Evolutionary conservation across 805 yeast genomes (phyloP), one percentile per base, ranked within the genome.

Genomic region (Allodekkera sacchari): DNA sequence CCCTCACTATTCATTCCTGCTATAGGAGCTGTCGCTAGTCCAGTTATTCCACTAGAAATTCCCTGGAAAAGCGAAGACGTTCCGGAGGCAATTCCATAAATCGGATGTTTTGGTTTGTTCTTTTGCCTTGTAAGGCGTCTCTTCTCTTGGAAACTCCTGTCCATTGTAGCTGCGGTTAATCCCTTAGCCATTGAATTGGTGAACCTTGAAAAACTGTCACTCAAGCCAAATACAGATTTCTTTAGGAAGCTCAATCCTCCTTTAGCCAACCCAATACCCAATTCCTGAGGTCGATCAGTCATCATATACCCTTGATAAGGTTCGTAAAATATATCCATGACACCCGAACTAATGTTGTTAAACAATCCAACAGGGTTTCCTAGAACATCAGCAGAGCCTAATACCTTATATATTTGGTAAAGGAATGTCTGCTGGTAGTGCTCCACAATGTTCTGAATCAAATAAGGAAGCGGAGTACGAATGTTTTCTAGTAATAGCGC

Each of bases 281-380:
- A 62, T 45, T 94, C 99, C 49, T 84, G 95, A 1, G 98, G 98
- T 23, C 96, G 64, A 54, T 92, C 98, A 40, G 82, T 89, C 72
- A 92, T 74, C 30, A 89, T 74, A 45, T 84, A 83, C 0, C 99
- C 99, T 51, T 87, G 92, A 48, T 89, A 92, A 3, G 99, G 99
- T 51, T 89, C 97, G 52, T 92, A 92, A 54, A 92, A 92, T 13
- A 92, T 81, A 55, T 92, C 99, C 73, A 87, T 71, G 8, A 92
- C 92, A 32, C 99, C 99, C 0, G 96, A 85, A 35, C 95, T 78
- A 35, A 92, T 64, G 44, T 87, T 88, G 53, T 84, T 92, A 63
- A 92, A 92, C 39, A 92, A 62, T 1, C 98, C 98, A 18, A 94
- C 97, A 0, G 99, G 99, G 44, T 94, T 92, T 15, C 98, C 99